Percentiles rank a stretch among this genome's conserved stretches.
Evolutionary conservation across 164 flowering plant species (phyloP).

Genomic region (Hamamelis virginiana): DNA sequence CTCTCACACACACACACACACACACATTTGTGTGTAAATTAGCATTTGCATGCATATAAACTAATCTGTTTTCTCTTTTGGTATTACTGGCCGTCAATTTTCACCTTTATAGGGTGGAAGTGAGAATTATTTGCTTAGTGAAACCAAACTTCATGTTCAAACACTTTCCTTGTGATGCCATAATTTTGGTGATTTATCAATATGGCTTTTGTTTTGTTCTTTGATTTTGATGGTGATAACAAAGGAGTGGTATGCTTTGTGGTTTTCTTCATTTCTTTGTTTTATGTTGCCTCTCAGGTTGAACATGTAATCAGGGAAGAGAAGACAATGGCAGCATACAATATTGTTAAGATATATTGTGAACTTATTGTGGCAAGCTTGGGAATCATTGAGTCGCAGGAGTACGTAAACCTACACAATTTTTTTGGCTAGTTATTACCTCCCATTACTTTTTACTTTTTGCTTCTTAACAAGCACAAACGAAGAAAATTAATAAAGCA

Average conservation of each 20-base stretch:
- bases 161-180: background rate
- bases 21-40: too few species aligned
- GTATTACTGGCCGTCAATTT: background rate
- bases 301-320: conserved; percentile 92
- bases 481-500: too few species aligned
- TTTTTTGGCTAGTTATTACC: too few species aligned
- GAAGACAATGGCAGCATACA: conserved; percentile 88
- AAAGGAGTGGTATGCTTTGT: background rate
- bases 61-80: too few species aligned
- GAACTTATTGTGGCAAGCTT: conserved; percentile 86
- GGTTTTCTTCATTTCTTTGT: background rate
- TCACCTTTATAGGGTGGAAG: background rate
- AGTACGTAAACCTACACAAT: conserved; percentile 47
- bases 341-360: conserved; percentile 77
- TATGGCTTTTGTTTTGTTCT: too few species aligned
- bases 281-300: conserved; percentile 51
- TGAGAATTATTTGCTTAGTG: background rate
- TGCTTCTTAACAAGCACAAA: background rate
- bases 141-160: background rate
- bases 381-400: conserved; percentile 92
- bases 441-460: background rate
- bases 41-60: too few species aligned
- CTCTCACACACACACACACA: too few species aligned
- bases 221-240: background rate
- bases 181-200: background rate